Evolutionary conservation across 345 rosid genomes (phyloP), one percentile per base, ranked within the genome.

Genomic region (Schrenkiella parvula): DNA sequence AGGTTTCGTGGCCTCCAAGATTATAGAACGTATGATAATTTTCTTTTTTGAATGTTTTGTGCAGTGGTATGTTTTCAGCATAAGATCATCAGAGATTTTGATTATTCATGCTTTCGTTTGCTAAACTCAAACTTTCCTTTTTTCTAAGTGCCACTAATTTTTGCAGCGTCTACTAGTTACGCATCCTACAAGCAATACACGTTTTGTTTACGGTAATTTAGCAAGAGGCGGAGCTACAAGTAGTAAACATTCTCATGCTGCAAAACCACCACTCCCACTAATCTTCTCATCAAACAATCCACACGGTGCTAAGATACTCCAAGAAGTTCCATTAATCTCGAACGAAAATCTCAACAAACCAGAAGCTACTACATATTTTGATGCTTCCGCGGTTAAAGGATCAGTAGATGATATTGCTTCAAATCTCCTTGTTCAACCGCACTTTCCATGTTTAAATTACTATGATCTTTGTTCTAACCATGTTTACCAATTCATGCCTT

Each of bases 201-300:
- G 19, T 31, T 42, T 2, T 6, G 8, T 2, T 41, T n/a, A n/a
- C 46, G 46, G 46, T 5, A 19, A 2, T 31, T 19, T 42, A 43
- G 21, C 58, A 46, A 58, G 12, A 52, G 18, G n/a, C n/a, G n/a
- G 9, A 70, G 15, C 42, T 64, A 39, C 57, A 37, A 9, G 34
- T 38, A 72, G 64, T 69, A 64, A 62, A 74, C 46, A 13, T 34
- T 43, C 35, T 55, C 29, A 69, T 6, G 63, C 42, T 35, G 46
- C 83, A 44, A 78, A 68, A n/a, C 76, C 78, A 43, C 78, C 78
- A n/a, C 62, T 44, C 13, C 67, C 80, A 48, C 52, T 23, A 9
- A 61, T 59, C 31, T 21, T 57, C 39, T 67, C 80, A 25, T 19
- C 71, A 74, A 39, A n/a, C 69, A 52, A 29, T 48, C 29, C 37